A percentile compares a stretch with the other conserved stretches of the same genome.
Evolutionary conservation across 495 filamentous ascomycete genomes (phyloP).

Genomic region (Diplogelasinospora grovesii): DNA sequence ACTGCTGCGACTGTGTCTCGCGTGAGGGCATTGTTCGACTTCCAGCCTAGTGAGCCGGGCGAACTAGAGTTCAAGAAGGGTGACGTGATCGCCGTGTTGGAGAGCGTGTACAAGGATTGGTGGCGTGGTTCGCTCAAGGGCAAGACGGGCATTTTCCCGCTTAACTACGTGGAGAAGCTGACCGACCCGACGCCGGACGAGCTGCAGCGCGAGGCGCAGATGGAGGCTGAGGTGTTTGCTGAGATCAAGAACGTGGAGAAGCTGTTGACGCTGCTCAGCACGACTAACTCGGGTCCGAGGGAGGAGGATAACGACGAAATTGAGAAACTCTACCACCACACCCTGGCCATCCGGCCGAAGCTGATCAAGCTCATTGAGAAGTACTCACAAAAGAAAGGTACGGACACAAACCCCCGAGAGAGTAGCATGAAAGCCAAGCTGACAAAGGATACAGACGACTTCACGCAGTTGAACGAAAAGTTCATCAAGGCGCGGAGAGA

Average conservation of each 20-base stretch:
- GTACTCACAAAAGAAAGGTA: constrained; percentile 98
- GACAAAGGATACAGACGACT: constrained; percentile 66
- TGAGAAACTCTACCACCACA: constrained; percentile 84
- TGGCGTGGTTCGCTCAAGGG: constrained; percentile 94
- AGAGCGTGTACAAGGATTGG: constrained; percentile 99
- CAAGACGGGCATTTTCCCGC: constrained; percentile 93
- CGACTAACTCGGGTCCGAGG: constrained; percentile 81
- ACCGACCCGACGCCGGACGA: constrained; percentile 92
- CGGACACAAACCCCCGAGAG: background rate
- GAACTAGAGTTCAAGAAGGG: constrained; percentile 95
- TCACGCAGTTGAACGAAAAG: constrained; percentile 96
- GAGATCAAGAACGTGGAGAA: constrained; percentile 99
- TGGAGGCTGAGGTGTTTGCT: constrained; percentile 95
- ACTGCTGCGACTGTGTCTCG: constrained; percentile 97
- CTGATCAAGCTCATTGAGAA: constrained; percentile 97
- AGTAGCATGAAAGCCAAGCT: constrained; percentile 2
- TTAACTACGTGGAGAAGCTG: constrained; percentile 98
- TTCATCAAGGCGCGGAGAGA: constrained; percentile 98
- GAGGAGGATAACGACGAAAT: constrained; percentile 90
- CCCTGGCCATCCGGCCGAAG: constrained; percentile 89
- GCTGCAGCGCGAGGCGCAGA: constrained; percentile 89
- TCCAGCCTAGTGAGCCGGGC: constrained; percentile 85
- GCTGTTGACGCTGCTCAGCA: constrained; percentile 85
- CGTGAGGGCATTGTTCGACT: constrained; percentile 90
- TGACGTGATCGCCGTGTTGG: constrained; percentile 93